These are phyloP conservation scores for Gloeophyllum trabeum DNA, from an alignment of 768 basidiomycete genomes.

Conservation along the genomic window DNA sequence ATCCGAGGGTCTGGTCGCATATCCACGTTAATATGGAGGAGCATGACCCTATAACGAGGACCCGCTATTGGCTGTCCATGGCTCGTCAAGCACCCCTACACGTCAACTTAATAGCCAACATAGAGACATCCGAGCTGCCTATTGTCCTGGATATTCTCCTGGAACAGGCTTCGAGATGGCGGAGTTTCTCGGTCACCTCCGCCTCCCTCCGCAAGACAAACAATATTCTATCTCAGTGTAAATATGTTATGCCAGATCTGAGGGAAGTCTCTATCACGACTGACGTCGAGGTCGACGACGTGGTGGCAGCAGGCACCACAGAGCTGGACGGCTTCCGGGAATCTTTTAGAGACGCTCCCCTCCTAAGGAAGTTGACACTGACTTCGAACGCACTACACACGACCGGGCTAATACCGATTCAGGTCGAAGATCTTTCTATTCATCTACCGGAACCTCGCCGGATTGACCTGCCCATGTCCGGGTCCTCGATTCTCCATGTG, in stretches of 20 bases:
- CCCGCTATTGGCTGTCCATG: constrained; percentile 38
- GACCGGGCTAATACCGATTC: constrained; percentile 3
- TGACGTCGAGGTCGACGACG: constrained; percentile 17
- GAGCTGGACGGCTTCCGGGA: constrained; percentile 16
- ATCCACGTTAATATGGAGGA: constrained; percentile 38
- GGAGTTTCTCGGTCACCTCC: constrained; percentile 27
- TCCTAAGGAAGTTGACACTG: constrained; percentile 11
- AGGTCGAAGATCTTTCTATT: constrained; percentile 6
- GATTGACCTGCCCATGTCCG: constrained; percentile 10
- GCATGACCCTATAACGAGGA: constrained; percentile 27
- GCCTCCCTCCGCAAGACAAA: constrained; percentile 25
- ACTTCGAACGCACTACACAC: neutral
- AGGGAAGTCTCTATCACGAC: constrained; percentile 17
- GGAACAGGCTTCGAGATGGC: constrained; percentile 30
- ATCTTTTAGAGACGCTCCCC: constrained; percentile 21
- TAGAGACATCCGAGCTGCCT: constrained; percentile 17
- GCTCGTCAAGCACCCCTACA: constrained; percentile 30
- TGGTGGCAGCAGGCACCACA: constrained; percentile 5
- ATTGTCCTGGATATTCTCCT: constrained; percentile 30
- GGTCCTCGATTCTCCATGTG: constrained; percentile 11
- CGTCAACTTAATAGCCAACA: constrained; percentile 25
- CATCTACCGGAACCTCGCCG: constrained; percentile 6
- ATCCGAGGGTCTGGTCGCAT: constrained; percentile 47
- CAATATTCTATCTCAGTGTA: constrained; percentile 26
- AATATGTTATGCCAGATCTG: constrained; percentile 23